Evolutionary conservation across 2,329 filamentous ascomycete genomes (phyloP), one percentile per base, ranked within the genome.

Genomic region (Neodidymelliopsis sp.): DNA sequence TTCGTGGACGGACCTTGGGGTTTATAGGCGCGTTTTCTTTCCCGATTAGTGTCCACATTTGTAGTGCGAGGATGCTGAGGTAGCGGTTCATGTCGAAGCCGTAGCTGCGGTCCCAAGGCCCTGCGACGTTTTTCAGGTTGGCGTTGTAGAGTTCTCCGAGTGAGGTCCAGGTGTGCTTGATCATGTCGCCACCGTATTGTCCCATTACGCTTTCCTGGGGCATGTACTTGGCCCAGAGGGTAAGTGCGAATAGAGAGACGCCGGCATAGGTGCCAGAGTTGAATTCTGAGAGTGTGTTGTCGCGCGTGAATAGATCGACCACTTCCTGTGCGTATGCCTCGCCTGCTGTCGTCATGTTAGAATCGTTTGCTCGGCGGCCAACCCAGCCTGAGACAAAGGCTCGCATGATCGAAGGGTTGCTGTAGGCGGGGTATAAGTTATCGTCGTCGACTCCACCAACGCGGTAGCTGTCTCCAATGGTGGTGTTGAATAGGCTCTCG

Each of bases 81-180:
- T 86, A 86, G 6, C 77, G 72, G 44, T 84, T 85, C 83, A 86
- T 85, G 50, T 87, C 83, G 48, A 80, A 86, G 0, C 83, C 83
- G 53, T 87, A 87, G 0, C 79, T 74, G 0, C 84, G 78, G 64
- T 87, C 84, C 84, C 84, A 87, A 0, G 84, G 84, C 0, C 84
- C 84, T 2, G 84, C 84, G 36, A 86, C 76, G 52, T 86, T 87
- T 55, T 77, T 80, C 69, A 87, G 66, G 2, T 78, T 75, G 1
- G 83, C 79, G 42, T 86, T 81, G 74, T 83, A 87, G 1, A 87
- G 74, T 34, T 78, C 57, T 0, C 75, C 74, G 2, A 82, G 73
- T 3, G 76, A 74, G 4, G 76, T 70, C 84, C 82, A 86, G 0
- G 79, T 84, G 11, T 77, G 63, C 4, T 67, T 53, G 13, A 86